Evolutionary conservation across 2,329 filamentous ascomycete genomes (phyloP), one percentile per base, ranked within the genome.

Genomic region (Leptosphaerulina australis): DNA sequence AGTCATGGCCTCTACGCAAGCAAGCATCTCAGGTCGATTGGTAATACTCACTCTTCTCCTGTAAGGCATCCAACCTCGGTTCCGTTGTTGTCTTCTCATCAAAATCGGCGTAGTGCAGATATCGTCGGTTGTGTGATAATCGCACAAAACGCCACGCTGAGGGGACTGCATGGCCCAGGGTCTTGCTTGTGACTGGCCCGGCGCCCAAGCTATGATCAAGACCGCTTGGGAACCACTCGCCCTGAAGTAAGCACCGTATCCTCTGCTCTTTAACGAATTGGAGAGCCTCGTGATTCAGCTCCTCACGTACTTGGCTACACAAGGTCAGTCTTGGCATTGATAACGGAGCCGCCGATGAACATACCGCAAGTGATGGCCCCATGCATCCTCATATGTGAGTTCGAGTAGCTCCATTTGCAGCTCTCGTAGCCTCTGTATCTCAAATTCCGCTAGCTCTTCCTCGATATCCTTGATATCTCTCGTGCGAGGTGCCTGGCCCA

Each of bases 181-280:
- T 75, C 57, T 74, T 72, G 65, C 72, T 75, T 51, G 67, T 76
- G 54, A 68, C 75, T 55, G 68, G 70, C 43, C 72, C 79, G 63
- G 60, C 75, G 58, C 78, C 83, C 68, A 67, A 73, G 65, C 71
- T 76, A 59, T 75, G 81, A 72, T 72, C 81, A 74, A 69, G 77
- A 71, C 76, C 71, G 36, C 76, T 75, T 3, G 83, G 80, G 60
- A 97, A 99, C 94, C 94, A 99, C 8, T 88, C 86, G 5, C 94
- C 94, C 60, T 90, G 83, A 3, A 97, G 81, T 29, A 99, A 78
- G 68, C 92, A 97, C 44, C 94, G 83, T 54, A 97, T 89, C 28
- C 94, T 86, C 73, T 99, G 94, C 75, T 99, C 94, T 74, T 96
- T 97, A 74, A 97, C 90, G 67, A 99, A 99, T 66, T 96, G 90